Evolutionary conservation across 2,329 filamentous ascomycete genomes (phyloP), one percentile per base, ranked within the genome.

Genomic region (Calonectria multiphialidica): DNA sequence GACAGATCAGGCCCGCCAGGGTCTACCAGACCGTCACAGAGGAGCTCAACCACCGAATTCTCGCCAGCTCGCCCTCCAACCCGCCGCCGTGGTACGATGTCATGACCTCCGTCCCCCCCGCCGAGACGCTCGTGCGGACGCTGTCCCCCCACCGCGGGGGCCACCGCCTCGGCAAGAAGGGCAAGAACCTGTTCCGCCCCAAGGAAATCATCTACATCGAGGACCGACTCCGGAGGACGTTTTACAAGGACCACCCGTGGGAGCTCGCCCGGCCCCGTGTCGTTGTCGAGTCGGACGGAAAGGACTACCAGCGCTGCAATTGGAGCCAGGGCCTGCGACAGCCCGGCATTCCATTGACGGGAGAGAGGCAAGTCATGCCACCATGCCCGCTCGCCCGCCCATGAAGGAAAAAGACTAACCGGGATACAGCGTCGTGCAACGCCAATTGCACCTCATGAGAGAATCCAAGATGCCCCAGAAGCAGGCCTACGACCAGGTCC

Each of bases 161-260:
- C 30, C 76, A 77, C 5, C 81, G 84, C 71, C 81, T 82, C n/a
- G 90, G 88, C 79, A 84, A 85, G 64, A 87, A 88, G 82, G 88
- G 93, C 35, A 95, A 91, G 84, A 91, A 92, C 77, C 86, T 98
- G 78, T 98, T 96, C 87, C 91, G 92, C 78, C 97, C 97, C 1
- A 90, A 95, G 75, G 85, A 87, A 70, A 92, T 99, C 75, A 86
- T 86, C 66, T 98, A 97, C 82, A 91, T 93, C 72, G 97, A 99
- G 83, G 97, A 99, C 84, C 84, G 86, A 72, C 88, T 99, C 80
- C 93, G 97, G 75, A 88, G 86, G 77, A 91, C 92, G 33, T 99
- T 98, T 86, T 99, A 94, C 87, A 91, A 89, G 80, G 96, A 99
- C 83, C 97, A 99, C 82, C 97, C 97, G 6, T 99, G 97, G 97